Base-by-base conservation (phyloP, 306 rosid species). In the Cucurbita maxima region DNA sequence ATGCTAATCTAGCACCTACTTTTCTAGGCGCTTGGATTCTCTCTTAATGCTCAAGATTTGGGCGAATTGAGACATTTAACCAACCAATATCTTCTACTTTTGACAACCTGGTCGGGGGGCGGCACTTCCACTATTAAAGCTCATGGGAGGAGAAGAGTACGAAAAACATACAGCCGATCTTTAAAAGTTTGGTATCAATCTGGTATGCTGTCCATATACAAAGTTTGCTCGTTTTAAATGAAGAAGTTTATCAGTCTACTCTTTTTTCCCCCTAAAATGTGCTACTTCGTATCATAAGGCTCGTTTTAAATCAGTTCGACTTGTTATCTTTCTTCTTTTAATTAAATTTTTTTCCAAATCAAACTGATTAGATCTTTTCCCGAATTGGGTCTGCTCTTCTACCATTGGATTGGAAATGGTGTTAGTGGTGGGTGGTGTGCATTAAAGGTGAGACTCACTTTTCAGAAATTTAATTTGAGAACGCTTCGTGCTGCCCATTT, bases 21-120 rank as follows among this genome's bases (percentile, higher is more conserved):
- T 52, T 73, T 67, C 60, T 15, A 69, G 57, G 78, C 53, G 77
- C 76, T 64, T 75, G 75, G 45, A 38, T 84, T 80, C 66, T 81
- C 85, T 77, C 90, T 86, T 88, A 57, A 85, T 84, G 90, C 80
- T 86, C 52, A 93, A 93, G 96, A 61, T 61, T 61, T 61, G 76
- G 82, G 77, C 67, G 80, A 87, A 75, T 72, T 63, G 76, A 74
- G 94, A 87, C 96, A 45, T 78, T 60, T 60, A 61, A 61, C 47
- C 69, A 61, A 61, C 47, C 45, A 61, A 15, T 61, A 1, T 61
- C 45, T 37, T 12, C 22, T 61, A 61, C 8, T 37, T 61, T 63
- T 63, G 71, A 41, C 71, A 63, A 63, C 71, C 41, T 18, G 16
- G 30, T n/a, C 9, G 19, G 71, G 5, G 34, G 5, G 34, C 15